Evolutionary conservation across 164 flowering plant species (phyloP), one percentile per base, ranked within the genome.

Genomic region (Vitis rotundifolia): DNA sequence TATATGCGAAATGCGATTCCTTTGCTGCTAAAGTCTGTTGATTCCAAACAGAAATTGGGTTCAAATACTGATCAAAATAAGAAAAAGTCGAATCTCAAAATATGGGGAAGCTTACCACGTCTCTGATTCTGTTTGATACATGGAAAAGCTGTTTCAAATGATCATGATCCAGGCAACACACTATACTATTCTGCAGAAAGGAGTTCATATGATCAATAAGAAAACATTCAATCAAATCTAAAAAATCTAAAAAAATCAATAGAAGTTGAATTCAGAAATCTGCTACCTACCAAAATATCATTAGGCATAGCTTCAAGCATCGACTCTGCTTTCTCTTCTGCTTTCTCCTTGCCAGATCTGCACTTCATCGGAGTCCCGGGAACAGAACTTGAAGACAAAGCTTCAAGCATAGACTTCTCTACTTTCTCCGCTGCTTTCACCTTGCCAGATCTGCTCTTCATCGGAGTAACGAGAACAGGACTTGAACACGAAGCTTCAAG

Each of bases 101-200:
- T 37, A 5, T 19, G 29, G 55, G 1, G 8, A 13, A 50, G 82
- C 96, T 82, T 76, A 91, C 97, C 66, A 93, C 93, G 67, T 87
- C 94, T 69, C 84, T 79, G n/a, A 90, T 73, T 1, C 84, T 2
- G 62, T 80, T 90, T 2, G 94, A 91, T 14, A 90, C 97, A 52
- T 70, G 78, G 63, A 85, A 76, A 7, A 91, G 87, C 75, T 82
- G 91, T 78, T 87, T 86, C 81, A 91, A 68, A 82, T 91, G 94
- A 5, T 83, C 93, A 71, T 91, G 97, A 37, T 85, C 82, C 0
- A 91, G 94, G 2, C 88, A 83, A 56, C 93, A 90, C 15, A 91
- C 28, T 44, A 91, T 69, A 77, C 78, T 78, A 68, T 89, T 71
- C 97, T 91, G 89, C 53, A 72, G n/a, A 70, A 54, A 5, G 26